These are phyloP conservation scores for Cytospora piceicola DNA, from an alignment of 2,329 filamentous ascomycete species.

Conservation along the genomic window DNA sequence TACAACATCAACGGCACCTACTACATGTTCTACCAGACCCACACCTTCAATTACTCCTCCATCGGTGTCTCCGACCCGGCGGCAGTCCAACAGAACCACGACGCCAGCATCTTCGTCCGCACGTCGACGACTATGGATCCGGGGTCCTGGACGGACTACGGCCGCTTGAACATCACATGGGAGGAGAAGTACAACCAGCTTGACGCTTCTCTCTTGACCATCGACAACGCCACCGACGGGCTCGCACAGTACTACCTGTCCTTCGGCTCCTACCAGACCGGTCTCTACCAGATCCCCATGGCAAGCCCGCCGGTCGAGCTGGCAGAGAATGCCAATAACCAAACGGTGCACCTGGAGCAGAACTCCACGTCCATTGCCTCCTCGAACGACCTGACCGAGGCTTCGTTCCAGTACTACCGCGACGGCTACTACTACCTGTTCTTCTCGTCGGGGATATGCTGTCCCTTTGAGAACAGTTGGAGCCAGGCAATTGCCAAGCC, in stretches of 20 bases:
- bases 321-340: slow-evolving; percentile 26
- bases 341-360: slow-evolving; percentile 14
- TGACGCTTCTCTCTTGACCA: slow-evolving; percentile 32
- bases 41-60: slow-evolving; percentile 33
- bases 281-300: slow-evolving; percentile 35
- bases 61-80: slow-evolving; percentile 31
- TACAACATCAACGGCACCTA: slow-evolving; percentile 34
- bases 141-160: slow-evolving; percentile 63
- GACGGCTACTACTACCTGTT: slow-evolving; percentile 67
- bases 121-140: slow-evolving; percentile 51
- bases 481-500: slow-evolving; percentile 59
- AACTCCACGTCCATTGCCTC: slow-evolving; percentile 32
- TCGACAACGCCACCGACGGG: slow-evolving; percentile 21
- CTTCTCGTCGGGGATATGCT: slow-evolving; percentile 64
- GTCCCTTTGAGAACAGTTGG: slow-evolving; percentile 52
- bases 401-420: slow-evolving; percentile 57
- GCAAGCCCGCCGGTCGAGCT: slow-evolving; percentile 32
- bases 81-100: slow-evolving; percentile 30
- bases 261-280: slow-evolving; percentile 36
- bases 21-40: slow-evolving; percentile 35
- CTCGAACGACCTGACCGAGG: slow-evolving; percentile 47
- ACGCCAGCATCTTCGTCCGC: slow-evolving; percentile 31
- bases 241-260: slow-evolving; percentile 31
- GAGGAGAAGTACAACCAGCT: slow-evolving; percentile 34
- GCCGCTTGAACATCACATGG: slow-evolving; percentile 39